Percentiles rank a stretch among this genome's conserved stretches.
Conservation (phyloP, 768 basidiomycete genomes). For the Macrolepiota albuminosa region DNA sequence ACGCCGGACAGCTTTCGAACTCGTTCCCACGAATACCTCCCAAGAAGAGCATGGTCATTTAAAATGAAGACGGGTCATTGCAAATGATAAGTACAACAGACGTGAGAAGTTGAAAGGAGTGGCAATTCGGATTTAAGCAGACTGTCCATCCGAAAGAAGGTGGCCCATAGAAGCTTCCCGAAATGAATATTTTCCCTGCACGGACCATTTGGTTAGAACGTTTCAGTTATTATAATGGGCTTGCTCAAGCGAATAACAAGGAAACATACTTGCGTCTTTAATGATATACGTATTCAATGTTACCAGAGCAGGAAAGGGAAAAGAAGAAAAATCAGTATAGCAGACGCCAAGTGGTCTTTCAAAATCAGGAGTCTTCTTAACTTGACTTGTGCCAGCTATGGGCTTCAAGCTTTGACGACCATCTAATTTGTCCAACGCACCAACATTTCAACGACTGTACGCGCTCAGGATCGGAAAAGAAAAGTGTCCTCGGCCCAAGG, state of each 20-base stretch:
- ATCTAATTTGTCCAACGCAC: neutral
- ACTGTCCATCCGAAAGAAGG: neutral
- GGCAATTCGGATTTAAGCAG: neutral
- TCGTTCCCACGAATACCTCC: neutral
- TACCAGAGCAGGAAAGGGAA: neutral
- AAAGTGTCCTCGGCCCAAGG: neutral
- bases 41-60: neutral
- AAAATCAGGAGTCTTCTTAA: neutral
- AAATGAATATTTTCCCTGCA: too few relatives aligned
- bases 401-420: neutral
- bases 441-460: neutral
- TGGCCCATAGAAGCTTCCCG: neutral
- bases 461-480: neutral
- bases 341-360: neutral
- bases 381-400: neutral
- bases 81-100: neutral
- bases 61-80: neutral
- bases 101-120: neutral
- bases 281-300: neutral
- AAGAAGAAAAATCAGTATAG: neutral
- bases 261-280: neutral
- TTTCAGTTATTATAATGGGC: neutral
- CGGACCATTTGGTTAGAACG: neutral
- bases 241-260: neutral
- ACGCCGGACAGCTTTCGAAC: too few relatives aligned